Percentiles rank a stretch among this genome's conserved stretches.
Conservation (phyloP, 2,329 filamentous ascomycete genomes). For the Metarhizium sp. region DNA sequence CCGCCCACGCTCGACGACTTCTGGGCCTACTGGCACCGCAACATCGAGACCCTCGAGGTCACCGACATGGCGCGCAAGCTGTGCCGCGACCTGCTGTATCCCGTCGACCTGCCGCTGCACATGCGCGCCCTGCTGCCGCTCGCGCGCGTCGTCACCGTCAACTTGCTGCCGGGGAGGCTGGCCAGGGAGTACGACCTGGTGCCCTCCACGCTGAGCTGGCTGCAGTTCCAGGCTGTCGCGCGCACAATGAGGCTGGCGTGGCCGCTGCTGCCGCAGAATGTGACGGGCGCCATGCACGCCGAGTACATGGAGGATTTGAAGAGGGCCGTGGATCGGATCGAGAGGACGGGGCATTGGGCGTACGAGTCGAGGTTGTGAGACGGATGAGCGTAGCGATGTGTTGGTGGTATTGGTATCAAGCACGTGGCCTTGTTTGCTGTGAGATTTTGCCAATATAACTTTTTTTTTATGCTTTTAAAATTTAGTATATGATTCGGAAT, state of each 20-base stretch:
- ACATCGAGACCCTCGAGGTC: constrained; percentile 22
- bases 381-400: no score
- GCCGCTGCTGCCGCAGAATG: constrained; percentile 7
- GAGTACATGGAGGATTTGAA: constrained; percentile 17
- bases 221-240: constrained; percentile 11
- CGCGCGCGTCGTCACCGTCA: constrained; percentile 9
- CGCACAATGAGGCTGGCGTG: constrained; percentile 3
- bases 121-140: constrained; percentile 12
- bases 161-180: constrained; percentile 12
- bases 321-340: constrained; percentile 10
- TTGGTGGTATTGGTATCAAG: no score
- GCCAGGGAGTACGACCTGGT: constrained; percentile 15
- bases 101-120: constrained; percentile 13
- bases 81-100: constrained; percentile 15
- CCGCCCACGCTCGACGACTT: constrained; percentile 23
- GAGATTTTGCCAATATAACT: neutral
- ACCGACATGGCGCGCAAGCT: constrained; percentile 20
- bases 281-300: constrained; percentile 14
- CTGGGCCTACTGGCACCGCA: constrained; percentile 27
- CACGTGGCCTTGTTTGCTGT: neutral
- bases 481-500: no score
- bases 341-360: constrained; percentile 10
- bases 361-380: neutral
- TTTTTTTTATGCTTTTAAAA: no score
- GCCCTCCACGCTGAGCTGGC: constrained; percentile 11